Base-by-base conservation (phyloP, 2,329 filamentous ascomycete species). In the Mycogone perniciosa region DNA sequence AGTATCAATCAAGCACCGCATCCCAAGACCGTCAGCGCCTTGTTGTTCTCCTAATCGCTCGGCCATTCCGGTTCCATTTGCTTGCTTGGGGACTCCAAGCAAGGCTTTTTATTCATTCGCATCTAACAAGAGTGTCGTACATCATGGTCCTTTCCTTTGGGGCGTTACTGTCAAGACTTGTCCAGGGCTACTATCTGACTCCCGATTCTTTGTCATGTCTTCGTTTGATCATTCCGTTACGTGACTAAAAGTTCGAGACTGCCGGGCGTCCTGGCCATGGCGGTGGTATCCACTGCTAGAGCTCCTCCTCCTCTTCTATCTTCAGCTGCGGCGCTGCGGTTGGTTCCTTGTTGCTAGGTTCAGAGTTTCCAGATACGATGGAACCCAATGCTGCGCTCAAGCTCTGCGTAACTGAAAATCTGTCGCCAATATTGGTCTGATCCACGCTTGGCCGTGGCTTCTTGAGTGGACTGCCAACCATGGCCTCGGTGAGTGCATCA, bases 401-500 rank as follows among this genome's bases (percentile, higher is more conserved):
- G 39, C 60, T 67, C 50, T 67, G 67, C 7, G 64, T 60, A 20
- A 61, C 51, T 26, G 61, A 55, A 42, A 58, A 59, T 45, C 59
- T 66, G 33, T 64, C 56, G 13, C 48, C 54, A 33, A 48, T 49
- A 37, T 56, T 57, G 9, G 57, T 55, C 11, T 64, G 61, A 44
- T 70, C 68, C 35, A 69, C 57, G 59, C 83, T 87, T 1, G 84
- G 79, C 34, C 87, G 76, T 52, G 88, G 84, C 63, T 85, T 89
- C 75, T 90, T 90, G 60, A 88, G 76, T 1, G 87, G 87, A 57
- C 85, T 89, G 44, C 83, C 85, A 26, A 89, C 66, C 67, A 68
- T 53, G 71, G 73, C 51, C 53, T 62, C 67, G 64, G 59, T 63
- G 27, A 57, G 66, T 49, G 57, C 64, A 51, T 70, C 64, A 6